A percentile compares a stretch with the other conserved stretches of the same genome.
Conservation (phyloP, 2,329 filamentous ascomycete genomes). For the Drechslerella coelobrocha region DNA sequence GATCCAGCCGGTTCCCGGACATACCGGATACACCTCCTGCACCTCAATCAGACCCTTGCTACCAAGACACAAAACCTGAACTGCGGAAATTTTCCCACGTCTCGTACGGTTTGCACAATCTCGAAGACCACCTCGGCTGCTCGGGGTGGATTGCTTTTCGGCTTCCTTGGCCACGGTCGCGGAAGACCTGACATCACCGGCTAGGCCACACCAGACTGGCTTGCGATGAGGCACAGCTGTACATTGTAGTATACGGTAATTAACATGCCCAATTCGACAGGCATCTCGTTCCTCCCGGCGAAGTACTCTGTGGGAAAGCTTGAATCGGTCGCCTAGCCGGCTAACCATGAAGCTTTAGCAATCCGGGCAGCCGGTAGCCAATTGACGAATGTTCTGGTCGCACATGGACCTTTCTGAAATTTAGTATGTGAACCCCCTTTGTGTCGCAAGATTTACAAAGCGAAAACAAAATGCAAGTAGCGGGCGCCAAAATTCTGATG, state of each 20-base stretch:
- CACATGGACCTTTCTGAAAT: constrained; percentile 33
- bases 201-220: neutral
- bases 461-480: neutral
- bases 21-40: constrained; percentile 34
- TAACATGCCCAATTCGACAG: constrained; percentile 13
- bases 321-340: constrained; percentile 35
- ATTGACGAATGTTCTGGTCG: constrained; percentile 19
- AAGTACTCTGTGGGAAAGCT: constrained; percentile 8
- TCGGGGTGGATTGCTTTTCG: constrained; percentile 1
- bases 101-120: too few relatives aligned
- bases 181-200: constrained; percentile 1
- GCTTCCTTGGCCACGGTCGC: neutral
- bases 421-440: constrained; percentile 42
- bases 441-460: constrained; percentile 19
- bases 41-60: constrained; percentile 1
- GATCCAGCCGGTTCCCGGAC: constrained; percentile 18
- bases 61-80: neutral
- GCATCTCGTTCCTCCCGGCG: constrained; percentile 20
- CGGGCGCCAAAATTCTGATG: constrained; percentile 15
- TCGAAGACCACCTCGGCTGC: neutral
- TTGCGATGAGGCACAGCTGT: neutral
- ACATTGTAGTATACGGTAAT: too few relatives aligned
- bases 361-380: constrained; percentile 9
- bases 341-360: constrained; percentile 17
- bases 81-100: neutral